phyloP scores from a whole-genome alignment of 2,329 filamentous ascomycete genomes.

The Malbranchea zuffiana region DNA sequence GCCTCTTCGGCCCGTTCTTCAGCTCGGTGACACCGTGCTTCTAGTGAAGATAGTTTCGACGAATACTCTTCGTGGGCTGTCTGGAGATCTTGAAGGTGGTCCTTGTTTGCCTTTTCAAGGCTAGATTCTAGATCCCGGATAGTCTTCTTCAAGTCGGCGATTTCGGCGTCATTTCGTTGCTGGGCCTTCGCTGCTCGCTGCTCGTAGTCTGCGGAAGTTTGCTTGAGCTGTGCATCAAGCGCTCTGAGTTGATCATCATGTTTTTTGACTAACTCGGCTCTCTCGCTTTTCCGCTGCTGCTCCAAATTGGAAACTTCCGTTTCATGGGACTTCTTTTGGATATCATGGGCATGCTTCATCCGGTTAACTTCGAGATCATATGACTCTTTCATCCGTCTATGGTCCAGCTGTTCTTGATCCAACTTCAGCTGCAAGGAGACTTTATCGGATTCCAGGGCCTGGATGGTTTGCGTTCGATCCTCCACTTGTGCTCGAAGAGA shows the following conservation, averaged over 20 bases:
- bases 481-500: constrained; percentile 66
- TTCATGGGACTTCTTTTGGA: constrained; percentile 58
- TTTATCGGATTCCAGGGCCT: constrained; percentile 47
- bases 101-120: constrained; percentile 46
- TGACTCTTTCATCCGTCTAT: constrained; percentile 54
- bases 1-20: constrained; percentile 30
- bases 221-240: constrained; percentile 39
- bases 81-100: constrained; percentile 50
- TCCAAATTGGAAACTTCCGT: constrained; percentile 50
- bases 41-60: constrained; percentile 35
- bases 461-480: constrained; percentile 54
- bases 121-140: constrained; percentile 47
- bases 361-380: constrained; percentile 44
- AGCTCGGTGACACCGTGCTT: constrained; percentile 40
- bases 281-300: constrained; percentile 36
- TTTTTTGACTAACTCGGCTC: constrained; percentile 34
- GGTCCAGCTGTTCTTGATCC: constrained; percentile 63
- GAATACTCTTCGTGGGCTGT: constrained; percentile 43
- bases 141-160: constrained; percentile 51
- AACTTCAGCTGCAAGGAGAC: constrained; percentile 45
- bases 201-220: constrained; percentile 33
- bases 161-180: constrained; percentile 47
- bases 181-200: constrained; percentile 28
- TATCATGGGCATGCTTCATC: constrained; percentile 58
- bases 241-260: constrained; percentile 38